Percentiles rank a stretch among this genome's conserved stretches.
Evolutionary conservation across 225 moss, liverwort and hornwort genomes (phyloP).

Genomic region (Physcomitrium patens): DNA sequence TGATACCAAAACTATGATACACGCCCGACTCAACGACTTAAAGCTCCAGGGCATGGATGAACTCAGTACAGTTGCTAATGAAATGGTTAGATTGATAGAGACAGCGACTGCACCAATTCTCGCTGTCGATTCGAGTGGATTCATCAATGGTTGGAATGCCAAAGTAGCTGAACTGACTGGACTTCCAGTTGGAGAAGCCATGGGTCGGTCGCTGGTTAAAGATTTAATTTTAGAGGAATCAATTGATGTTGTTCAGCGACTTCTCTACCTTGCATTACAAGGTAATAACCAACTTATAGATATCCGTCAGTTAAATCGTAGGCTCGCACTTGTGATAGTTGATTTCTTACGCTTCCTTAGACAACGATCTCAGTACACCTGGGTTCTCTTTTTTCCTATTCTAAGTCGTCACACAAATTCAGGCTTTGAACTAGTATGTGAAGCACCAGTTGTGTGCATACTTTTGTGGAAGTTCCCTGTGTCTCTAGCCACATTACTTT

Average conservation of each 20-base stretch:
- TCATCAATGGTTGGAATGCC: conserved; percentile 69
- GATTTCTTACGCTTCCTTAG: neutral
- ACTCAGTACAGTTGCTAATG: conserved; percentile 65
- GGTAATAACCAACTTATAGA: conserved; percentile 29
- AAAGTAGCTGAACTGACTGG: conserved; percentile 68
- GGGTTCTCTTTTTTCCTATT: neutral
- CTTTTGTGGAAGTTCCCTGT: conserved; percentile 1
- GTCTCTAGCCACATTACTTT: neutral
- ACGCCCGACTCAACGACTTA: conserved; percentile 59
- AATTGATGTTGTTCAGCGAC: conserved; percentile 56
- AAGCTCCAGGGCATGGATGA: conserved; percentile 74
- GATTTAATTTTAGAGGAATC: conserved; percentile 60
- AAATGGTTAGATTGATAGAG: conserved; percentile 71
- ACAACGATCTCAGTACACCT: neutral
- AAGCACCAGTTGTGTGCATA: neutral
- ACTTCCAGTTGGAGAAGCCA: conserved; percentile 62
- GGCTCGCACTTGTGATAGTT: conserved; percentile 4
- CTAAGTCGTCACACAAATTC: conserved; percentile 8
- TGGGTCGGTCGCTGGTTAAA: conserved; percentile 67
- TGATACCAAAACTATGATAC: conserved; percentile 68
- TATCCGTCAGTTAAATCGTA: neutral
- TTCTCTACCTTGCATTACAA: conserved; percentile 64
- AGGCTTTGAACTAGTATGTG: neutral
- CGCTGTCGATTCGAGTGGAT: conserved; percentile 63
- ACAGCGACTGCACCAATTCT: conserved; percentile 67